A percentile compares a stretch with the other conserved stretches of the same genome.
Conservation (phyloP, 2,329 filamentous ascomycete species). For the Zasmidium citrigriseum region DNA sequence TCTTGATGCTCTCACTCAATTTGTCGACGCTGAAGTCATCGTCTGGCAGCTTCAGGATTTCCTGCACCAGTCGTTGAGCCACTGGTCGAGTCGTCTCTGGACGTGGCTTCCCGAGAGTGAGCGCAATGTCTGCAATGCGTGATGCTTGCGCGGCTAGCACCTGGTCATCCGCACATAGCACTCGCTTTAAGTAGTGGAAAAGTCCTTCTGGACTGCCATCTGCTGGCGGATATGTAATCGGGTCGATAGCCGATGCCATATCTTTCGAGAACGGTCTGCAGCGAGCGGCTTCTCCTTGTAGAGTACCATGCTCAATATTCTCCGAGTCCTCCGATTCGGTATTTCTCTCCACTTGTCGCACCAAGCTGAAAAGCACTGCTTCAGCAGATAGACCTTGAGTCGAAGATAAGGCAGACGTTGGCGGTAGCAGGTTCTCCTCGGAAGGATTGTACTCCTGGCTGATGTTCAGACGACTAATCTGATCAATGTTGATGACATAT, state of each 20-base stretch:
- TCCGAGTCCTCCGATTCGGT: background rate
- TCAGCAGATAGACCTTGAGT: background rate
- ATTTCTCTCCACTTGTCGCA: background rate
- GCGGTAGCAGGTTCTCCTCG: background rate
- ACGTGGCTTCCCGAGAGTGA: background rate
- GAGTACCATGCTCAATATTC: background rate
- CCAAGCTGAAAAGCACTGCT: conserved; percentile 1
- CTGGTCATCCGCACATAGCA: background rate
- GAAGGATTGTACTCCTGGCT: conserved; percentile 8
- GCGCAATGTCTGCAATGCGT: conserved; percentile 1
- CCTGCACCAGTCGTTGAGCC: background rate
- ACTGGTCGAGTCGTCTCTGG: background rate
- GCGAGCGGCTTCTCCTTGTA: background rate
- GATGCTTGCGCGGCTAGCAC: background rate
- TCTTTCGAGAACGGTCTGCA: background rate
- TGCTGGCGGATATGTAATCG: background rate
- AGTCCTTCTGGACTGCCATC: background rate
- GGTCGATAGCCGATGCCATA: background rate
- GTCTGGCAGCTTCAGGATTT: background rate
- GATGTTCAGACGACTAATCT: conserved; percentile 30
- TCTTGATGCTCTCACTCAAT: background rate
- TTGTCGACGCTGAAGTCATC: background rate
- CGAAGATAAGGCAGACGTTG: background rate
- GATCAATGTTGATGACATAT: conserved; percentile 52
- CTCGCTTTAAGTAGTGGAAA: background rate